A percentile compares a stretch with the other conserved stretches of the same genome.
Conservation (phyloP, 2,329 filamentous ascomycete species). For the Diplocarpon rosae region DNA sequence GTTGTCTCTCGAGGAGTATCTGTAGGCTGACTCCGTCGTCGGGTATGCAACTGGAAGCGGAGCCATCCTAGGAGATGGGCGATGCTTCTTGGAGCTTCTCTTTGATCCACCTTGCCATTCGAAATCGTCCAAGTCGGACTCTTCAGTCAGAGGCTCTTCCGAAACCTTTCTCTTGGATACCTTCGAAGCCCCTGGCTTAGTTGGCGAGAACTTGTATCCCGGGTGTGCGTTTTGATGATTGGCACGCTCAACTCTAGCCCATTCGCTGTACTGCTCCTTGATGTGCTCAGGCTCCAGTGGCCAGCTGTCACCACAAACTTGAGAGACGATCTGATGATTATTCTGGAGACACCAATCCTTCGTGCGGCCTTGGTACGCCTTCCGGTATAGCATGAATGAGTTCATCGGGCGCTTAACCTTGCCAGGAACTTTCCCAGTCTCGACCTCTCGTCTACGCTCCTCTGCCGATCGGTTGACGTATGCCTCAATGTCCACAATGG, state of each 20-base stretch:
- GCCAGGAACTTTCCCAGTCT: constrained; percentile 54
- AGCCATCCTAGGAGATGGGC: constrained; percentile 9
- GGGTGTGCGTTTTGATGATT: constrained; percentile 83
- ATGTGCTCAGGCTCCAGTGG: constrained; percentile 64
- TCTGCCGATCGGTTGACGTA: constrained; percentile 67
- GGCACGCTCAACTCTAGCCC: constrained; percentile 68
- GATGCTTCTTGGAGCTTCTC: constrained; percentile 16
- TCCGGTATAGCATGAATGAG: constrained; percentile 95
- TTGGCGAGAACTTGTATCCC: constrained; percentile 86
- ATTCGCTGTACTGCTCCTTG: constrained; percentile 63
- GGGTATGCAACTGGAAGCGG: constrained; percentile 20
- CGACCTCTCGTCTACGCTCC: constrained; percentile 55
- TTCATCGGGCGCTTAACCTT: constrained; percentile 93
- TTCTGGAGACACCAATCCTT: constrained; percentile 74
- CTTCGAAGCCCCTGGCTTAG: constrained; percentile 44
- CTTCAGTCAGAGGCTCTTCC: constrained; percentile 30
- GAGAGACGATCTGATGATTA: constrained; percentile 89
- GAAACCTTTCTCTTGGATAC: constrained; percentile 36
- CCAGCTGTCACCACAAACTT: constrained; percentile 82
- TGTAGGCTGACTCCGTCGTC: constrained; percentile 23
- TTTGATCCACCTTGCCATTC: constrained; percentile 30
- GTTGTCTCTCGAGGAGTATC: constrained; percentile 22
- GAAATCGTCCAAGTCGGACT: constrained; percentile 37
- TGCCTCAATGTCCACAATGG: constrained; percentile 64
- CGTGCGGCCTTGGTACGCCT: constrained; percentile 77